Conservation (phyloP, 2,329 filamentous ascomycete species). For the Westerdykella sp. region DNA sequence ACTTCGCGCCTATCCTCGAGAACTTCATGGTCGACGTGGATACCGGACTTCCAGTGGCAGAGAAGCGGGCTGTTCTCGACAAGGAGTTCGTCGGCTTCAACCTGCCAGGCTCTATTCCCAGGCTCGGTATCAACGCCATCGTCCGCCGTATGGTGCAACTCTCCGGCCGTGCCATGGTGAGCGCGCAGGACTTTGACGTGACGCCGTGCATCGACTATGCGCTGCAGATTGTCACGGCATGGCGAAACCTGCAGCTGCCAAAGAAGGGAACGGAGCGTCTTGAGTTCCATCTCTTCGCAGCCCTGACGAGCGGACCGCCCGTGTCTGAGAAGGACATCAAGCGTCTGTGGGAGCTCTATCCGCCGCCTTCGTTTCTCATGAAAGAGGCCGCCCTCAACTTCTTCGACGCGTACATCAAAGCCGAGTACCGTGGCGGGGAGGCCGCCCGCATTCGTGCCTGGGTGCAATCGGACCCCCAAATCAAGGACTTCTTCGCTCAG, state of each 20-base stretch:
- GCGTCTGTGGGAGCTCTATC: slow-evolving; percentile 14
- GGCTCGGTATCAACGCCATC: slow-evolving; percentile 13
- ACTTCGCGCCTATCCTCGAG: slow-evolving; percentile 16
- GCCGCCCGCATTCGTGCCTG: no score
- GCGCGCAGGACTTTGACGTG: slow-evolving; percentile 3
- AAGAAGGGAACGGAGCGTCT: slow-evolving; percentile 10
- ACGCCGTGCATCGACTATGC: slow-evolving; percentile 6
- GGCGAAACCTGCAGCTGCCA: slow-evolving; percentile 16
- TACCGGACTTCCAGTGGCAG: neutral
- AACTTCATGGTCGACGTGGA: slow-evolving; percentile 13
- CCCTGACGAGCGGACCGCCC: slow-evolving; percentile 8
- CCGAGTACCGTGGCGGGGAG: no score
- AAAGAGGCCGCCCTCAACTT: neutral
- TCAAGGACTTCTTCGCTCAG: no score
- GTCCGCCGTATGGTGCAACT: slow-evolving; percentile 16
- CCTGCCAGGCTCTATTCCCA: slow-evolving; percentile 12
- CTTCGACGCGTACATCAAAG: no score
- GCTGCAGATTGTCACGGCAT: slow-evolving; percentile 15
- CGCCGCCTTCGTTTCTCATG: neutral
- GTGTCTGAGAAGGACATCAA: slow-evolving; percentile 11
- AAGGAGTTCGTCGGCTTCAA: slow-evolving; percentile 16
- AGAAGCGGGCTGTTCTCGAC: slow-evolving; percentile 5
- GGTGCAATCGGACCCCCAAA: no score
- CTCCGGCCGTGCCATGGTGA: slow-evolving; percentile 2
- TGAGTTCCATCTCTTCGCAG: slow-evolving; percentile 10